Evolutionary conservation across 2,329 filamentous ascomycete genomes (phyloP).

Genomic region (Lecanosticta acicola): DNA sequence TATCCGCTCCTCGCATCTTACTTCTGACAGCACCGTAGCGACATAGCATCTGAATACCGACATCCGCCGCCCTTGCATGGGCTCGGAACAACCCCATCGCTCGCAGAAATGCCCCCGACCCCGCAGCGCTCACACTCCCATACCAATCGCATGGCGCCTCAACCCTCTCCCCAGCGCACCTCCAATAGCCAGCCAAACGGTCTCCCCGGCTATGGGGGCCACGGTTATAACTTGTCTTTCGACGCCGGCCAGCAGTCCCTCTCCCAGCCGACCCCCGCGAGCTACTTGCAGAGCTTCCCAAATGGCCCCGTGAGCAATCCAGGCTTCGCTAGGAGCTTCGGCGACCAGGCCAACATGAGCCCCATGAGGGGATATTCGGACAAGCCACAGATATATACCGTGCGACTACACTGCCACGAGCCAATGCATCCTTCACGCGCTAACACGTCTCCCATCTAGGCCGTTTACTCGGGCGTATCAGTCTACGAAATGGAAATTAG

Average conservation of each 20-base stretch:
- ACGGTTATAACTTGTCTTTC: slow-evolving; percentile 29
- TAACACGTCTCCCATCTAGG: slow-evolving; percentile 41
- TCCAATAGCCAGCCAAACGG: slow-evolving; percentile 19
- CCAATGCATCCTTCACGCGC: not conserved
- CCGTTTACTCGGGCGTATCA: slow-evolving; percentile 89
- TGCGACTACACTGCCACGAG: slow-evolving; percentile 24
- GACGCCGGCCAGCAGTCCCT: slow-evolving; percentile 22
- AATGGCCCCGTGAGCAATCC: slow-evolving; percentile 34
- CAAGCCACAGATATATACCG: slow-evolving; percentile 48
- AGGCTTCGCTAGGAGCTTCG: slow-evolving; percentile 35
- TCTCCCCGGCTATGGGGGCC: slow-evolving; percentile 14
- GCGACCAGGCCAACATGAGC: slow-evolving; percentile 22
- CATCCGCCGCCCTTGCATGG: slow-evolving; percentile 1
- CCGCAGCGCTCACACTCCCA: slow-evolving; percentile 24
- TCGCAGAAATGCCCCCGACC: slow-evolving; percentile 26
- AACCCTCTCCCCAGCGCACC: slow-evolving; percentile 15
- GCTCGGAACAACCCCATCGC: not conserved
- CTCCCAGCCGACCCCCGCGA: slow-evolving; percentile 17
- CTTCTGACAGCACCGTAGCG: not conserved
- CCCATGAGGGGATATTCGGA: slow-evolving; percentile 26
- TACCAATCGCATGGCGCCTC: slow-evolving; percentile 11
- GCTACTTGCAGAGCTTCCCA: slow-evolving; percentile 29
- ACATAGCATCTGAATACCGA: not conserved
- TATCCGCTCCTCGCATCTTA: not conserved
- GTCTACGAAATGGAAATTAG: slow-evolving; percentile 99